Conservation (phyloP, 2,329 filamentous ascomycete genomes). For the Beauveria scarabaeidicola region DNA sequence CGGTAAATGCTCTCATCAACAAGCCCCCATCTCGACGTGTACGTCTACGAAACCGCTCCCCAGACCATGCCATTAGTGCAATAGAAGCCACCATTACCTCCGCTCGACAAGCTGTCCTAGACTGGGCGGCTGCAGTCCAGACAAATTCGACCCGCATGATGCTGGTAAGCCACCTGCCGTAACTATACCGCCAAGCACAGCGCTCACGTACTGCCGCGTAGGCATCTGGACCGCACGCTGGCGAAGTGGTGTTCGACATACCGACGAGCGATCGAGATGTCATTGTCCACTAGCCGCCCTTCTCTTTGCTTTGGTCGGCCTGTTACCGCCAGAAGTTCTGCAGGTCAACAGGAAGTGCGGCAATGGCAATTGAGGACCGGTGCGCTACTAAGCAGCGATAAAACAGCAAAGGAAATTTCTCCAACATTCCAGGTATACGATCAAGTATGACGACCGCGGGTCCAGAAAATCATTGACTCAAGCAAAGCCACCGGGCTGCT, state of each 20-base stretch:
- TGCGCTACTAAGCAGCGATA: conserved; percentile 1
- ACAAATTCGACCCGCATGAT: conserved; percentile 13
- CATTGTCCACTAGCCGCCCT: conserved; percentile 17
- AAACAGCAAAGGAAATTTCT: conserved; percentile 7
- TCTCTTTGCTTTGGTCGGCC: conserved; percentile 15
- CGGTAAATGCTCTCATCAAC: conserved; percentile 15
- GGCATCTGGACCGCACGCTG: conserved; percentile 1
- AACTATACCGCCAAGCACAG: not conserved
- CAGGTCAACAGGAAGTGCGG: conserved; percentile 14
- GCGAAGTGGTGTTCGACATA: not conserved
- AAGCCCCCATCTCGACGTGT: conserved; percentile 15
- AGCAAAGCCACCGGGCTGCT: conserved; percentile 1
- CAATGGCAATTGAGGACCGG: conserved; percentile 19
- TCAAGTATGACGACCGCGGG: conserved; percentile 3
- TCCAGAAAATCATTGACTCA: conserved; percentile 10
- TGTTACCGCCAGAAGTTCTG: conserved; percentile 12
- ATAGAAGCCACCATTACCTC: conserved; percentile 12
- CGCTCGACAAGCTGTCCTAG: conserved; percentile 9
- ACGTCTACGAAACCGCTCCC: conserved; percentile 18
- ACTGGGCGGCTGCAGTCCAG: conserved; percentile 14
- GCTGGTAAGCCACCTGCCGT: not conserved
- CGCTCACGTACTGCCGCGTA: not conserved
- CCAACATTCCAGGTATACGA: conserved; percentile 14
- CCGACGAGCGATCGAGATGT: not conserved
- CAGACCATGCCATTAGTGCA: conserved; percentile 12